Evolutionary conservation across 495 filamentous ascomycete genomes (phyloP).

Genomic region (Lindgomyces ingoldianus): DNA sequence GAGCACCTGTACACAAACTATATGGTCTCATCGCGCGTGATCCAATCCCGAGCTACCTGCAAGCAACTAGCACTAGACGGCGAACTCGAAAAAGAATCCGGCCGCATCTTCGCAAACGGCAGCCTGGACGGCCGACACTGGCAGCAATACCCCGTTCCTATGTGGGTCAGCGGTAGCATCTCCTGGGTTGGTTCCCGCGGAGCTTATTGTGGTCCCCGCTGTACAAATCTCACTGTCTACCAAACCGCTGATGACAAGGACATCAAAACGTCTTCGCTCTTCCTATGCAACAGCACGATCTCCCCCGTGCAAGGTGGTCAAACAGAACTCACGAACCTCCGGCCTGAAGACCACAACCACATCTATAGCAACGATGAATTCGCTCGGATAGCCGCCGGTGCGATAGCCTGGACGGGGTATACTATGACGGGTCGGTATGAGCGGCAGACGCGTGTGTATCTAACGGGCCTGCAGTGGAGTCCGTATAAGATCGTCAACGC

Average conservation of each 20-base stretch:
- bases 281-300: conserved; percentile 28
- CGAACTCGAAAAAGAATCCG: not conserved
- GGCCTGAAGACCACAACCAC: conserved; percentile 16
- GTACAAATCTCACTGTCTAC: conserved; percentile 36
- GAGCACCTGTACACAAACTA: conserved; percentile 20
- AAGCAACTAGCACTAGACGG: not conserved
- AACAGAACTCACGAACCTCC: conserved; percentile 20
- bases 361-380: conserved; percentile 32
- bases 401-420: conserved; percentile 35
- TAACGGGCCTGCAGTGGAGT: conserved; percentile 25
- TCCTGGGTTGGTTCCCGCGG: conserved; percentile 21
- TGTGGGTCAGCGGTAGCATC: conserved; percentile 5
- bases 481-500: conserved; percentile 15
- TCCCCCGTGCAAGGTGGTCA: conserved; percentile 9
- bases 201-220: conserved; percentile 29
- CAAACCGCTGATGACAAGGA: conserved; percentile 11
- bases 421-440: not conserved
- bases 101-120: not conserved
- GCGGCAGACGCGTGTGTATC: conserved; percentile 19
- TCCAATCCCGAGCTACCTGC: conserved; percentile 20
- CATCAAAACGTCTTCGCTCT: conserved; percentile 18
- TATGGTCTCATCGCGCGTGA: conserved; percentile 7
- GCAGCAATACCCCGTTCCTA: conserved; percentile 5
- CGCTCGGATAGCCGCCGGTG: conserved; percentile 29
- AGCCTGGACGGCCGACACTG: conserved; percentile 9